These are phyloP conservation scores for Nicotiana paniculata DNA, from an alignment of 257 asterid genomes.

Conservation along the genomic window DNA sequence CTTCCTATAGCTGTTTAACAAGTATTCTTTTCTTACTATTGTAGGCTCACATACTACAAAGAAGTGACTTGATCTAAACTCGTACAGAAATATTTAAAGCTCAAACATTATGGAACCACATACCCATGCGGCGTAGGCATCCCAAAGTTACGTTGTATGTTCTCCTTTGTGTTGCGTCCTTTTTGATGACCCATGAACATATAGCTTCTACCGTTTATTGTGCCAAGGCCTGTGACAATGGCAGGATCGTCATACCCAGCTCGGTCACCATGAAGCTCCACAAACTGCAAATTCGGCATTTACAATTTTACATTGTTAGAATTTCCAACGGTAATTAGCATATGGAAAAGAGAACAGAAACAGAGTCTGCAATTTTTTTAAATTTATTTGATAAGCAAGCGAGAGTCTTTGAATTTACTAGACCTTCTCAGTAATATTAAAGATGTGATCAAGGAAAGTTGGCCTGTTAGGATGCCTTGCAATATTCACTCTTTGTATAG, in stretches of 20 bases:
- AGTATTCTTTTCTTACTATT: slow-evolving; percentile 1
- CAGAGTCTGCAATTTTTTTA: background rate
- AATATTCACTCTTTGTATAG: slow-evolving; percentile 76
- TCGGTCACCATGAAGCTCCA: slow-evolving; percentile 94
- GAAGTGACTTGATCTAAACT: background rate
- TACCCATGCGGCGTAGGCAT: slow-evolving; percentile 99
- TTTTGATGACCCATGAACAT: slow-evolving; percentile 96
- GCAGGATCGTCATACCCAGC: slow-evolving; percentile 95
- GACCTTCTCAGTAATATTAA: slow-evolving; percentile 83
- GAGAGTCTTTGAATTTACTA: slow-evolving; percentile 11
- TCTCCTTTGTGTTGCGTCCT: slow-evolving; percentile 88
- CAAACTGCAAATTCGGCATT: slow-evolving; percentile 43
- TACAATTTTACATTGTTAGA: background rate
- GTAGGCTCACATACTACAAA: background rate
- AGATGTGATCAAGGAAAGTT: slow-evolving; percentile 83
- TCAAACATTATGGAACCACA: slow-evolving; percentile 7
- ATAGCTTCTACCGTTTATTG: slow-evolving; percentile 69
- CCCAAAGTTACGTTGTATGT: slow-evolving; percentile 84
- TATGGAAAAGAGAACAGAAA: background rate
- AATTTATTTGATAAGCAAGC: background rate
- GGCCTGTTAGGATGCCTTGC: slow-evolving; percentile 92
- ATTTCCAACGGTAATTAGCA: background rate
- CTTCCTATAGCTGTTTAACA: slow-evolving; percentile 67
- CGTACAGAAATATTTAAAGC: background rate
- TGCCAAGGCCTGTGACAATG: slow-evolving; percentile 79